Evolutionary conservation across 495 filamentous ascomycete species (phyloP), one percentile per base, ranked within the genome.

Genomic region (Penicillium angulare): DNA sequence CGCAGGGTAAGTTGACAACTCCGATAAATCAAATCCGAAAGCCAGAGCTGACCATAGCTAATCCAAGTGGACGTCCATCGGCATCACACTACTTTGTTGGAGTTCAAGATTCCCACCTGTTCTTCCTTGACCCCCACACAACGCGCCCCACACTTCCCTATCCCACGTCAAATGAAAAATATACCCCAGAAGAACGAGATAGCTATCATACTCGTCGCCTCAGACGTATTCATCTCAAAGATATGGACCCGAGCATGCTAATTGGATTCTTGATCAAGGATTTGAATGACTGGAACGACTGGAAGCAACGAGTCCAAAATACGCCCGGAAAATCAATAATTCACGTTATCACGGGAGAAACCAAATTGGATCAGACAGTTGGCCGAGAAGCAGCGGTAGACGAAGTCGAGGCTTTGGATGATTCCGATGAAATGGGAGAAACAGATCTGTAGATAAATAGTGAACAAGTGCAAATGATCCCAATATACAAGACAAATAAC

Each of bases 211-310:
- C 91, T 3, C 80, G 87, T 39, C 83, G 95, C 27, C 60, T 97
- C 16, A 82, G 93, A 24, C 78, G 89, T 35, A 75, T 99, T 22
- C 86, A 91, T 49, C 77, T 97, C 27, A 82, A 83, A 49, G 93
- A 97, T 49, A 92, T 97, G 90, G 95, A 99, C 60, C 95, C 95
- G 7, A 96, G 92, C 66, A 99, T 99, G 95, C 74, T 99, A 23
- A 88, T 99, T 47, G 95, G 87, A n/a, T 97, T 99, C 58, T 73
- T 99, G 5, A 91, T 99, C 50, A 78, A 76, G 24, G 78, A 90
- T 55, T 84, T 89, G 54, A 78, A 82, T 20, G 95, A 97, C 50
- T 99, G 95, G 88, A 70, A 74, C 24, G 78, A 82, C 53, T 97
- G 90, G 91, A 83, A 88, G 56, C 68, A 73, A 42, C 79, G 79